Evolutionary conservation across 2,329 filamentous ascomycete genomes (phyloP).

Genomic region (Penicillium italicum): DNA sequence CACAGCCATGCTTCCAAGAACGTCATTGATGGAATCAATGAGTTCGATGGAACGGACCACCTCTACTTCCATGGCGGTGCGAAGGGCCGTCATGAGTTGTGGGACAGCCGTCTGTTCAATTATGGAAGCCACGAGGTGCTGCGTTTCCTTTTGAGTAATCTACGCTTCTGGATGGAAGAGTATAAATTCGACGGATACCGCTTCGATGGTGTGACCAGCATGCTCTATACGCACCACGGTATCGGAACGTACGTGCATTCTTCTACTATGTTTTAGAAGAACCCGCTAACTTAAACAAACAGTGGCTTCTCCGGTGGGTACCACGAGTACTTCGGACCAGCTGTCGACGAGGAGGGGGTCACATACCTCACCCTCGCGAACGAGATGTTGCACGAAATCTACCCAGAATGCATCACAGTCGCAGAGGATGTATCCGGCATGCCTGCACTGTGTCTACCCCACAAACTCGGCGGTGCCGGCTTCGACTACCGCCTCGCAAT

Average conservation of each 20-base stretch:
- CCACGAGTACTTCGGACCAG: constrained; percentile 91
- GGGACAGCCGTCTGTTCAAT: constrained; percentile 97
- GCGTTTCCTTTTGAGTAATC: constrained; percentile 90
- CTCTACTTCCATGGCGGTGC: constrained; percentile 89
- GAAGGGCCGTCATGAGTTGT: constrained; percentile 84
- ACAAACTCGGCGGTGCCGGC: constrained; percentile 83
- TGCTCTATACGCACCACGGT: constrained; percentile 93
- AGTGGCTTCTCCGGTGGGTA: constrained; percentile 96
- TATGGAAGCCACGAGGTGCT: constrained; percentile 92
- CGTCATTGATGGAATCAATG: constrained; percentile 87
- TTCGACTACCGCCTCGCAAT: constrained; percentile 98
- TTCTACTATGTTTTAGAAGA: background rate
- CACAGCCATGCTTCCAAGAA: constrained; percentile 99
- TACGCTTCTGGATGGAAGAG: constrained; percentile 99
- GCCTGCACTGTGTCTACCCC: constrained; percentile 87
- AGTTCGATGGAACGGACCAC: constrained; percentile 92
- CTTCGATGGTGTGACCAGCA: constrained; percentile 97
- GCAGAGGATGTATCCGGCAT: constrained; percentile 98
- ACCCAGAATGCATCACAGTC: constrained; percentile 82
- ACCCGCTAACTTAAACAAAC: background rate
- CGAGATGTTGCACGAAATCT: constrained; percentile 87
- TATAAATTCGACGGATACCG: constrained; percentile 96
- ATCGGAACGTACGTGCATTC: constrained; percentile 76
- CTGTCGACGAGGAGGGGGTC: constrained; percentile 88
- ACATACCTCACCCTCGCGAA: constrained; percentile 96